Evolutionary conservation across 176 grass and related monocot genomes (phyloP), one percentile per base, ranked within the genome.

Genomic region (Ampelocalamus luodianensis): DNA sequence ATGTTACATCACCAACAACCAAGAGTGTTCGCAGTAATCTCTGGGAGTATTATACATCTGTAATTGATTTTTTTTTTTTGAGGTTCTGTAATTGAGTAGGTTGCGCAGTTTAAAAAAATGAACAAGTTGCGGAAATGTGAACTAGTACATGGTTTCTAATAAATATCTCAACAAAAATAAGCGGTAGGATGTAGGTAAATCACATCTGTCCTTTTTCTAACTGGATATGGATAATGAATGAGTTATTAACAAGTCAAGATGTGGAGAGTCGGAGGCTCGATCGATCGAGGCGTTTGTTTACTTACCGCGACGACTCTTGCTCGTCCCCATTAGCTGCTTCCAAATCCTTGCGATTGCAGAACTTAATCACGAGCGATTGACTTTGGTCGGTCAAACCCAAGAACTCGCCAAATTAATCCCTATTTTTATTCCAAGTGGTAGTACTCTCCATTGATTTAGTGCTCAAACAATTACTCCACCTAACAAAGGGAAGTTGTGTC

Each of bases 301-400:
- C 18, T 65, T 60, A 38, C n/a, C 22, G 6, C 10, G 23, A 34
- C 3, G 43, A 78, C 44, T 17, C 16, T 9, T 4, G 10, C 6
- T 23, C 44, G 22, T 65, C 38, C 9, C 6, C 12, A 36, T 32
- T 71, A 65, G 64, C 34, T 79, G 36, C 26, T 43, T 56, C 3
- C 17, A 22, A 20, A 46, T 69, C 49, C 51, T 5, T 32, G 6
- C 7, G 6, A 13, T 16, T 45, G 34, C 18, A 48, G 46, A 72
- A 48, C 7, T 51, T 15, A 4, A 44, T 48, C 40, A 7, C 48
- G 12, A 45, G 36, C 17, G 8, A 45, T 63, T 65, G 66, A 72
- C 65, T 51, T 83, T 3, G 14, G 72, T 44, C 22, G 0, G 45
- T 88, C 80, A 83, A 70, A 81, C 26, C 36, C 11, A 44, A 83